A percentile compares a stretch with the other conserved stretches of the same genome.
phyloP scores from a whole-genome alignment of 768 basidiomycete species.

The Erythrobasidium yunnanense region DNA sequence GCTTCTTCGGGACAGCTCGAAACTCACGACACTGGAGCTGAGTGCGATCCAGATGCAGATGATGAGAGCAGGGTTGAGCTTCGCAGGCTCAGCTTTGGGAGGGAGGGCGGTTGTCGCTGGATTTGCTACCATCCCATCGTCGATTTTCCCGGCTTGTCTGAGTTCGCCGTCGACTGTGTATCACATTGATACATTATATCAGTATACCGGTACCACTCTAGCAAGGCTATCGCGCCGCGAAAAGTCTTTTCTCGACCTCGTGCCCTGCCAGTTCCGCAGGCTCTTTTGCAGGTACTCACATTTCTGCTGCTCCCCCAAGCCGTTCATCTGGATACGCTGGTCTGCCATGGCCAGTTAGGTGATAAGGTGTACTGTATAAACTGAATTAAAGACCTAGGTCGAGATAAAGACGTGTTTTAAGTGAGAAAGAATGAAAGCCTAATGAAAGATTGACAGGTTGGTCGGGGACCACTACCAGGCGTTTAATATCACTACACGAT shows the following conservation, averaged over 20 bases:
- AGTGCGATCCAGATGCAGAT: constrained; percentile 30
- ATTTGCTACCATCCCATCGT: not conserved
- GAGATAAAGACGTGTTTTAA: no score
- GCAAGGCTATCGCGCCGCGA: no score
- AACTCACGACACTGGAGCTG: constrained; percentile 26
- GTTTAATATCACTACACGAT: no score
- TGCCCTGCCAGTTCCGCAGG: not conserved
- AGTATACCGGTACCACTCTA: no score
- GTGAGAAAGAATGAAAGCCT: no score
- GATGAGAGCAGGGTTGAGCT: constrained; percentile 29
- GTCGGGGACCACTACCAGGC: no score
- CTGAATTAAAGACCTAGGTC: no score
- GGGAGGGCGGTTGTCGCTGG: not conserved
- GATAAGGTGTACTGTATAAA: no score
- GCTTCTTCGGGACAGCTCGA: not conserved
- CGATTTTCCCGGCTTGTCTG: constrained; percentile 15
- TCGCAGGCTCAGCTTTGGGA: constrained; percentile 4
- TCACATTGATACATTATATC: no score
- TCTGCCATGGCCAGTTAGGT: not conserved
- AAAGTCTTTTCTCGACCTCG: not conserved
- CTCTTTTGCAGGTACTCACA: not conserved
- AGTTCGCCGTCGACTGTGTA: not conserved
- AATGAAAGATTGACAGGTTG: no score
- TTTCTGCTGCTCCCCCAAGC: not conserved
- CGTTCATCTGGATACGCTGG: not conserved